Evolutionary conservation across 129 eudicot species (phyloP).

Genomic region (Chrysanthemum lavandulifolium): DNA sequence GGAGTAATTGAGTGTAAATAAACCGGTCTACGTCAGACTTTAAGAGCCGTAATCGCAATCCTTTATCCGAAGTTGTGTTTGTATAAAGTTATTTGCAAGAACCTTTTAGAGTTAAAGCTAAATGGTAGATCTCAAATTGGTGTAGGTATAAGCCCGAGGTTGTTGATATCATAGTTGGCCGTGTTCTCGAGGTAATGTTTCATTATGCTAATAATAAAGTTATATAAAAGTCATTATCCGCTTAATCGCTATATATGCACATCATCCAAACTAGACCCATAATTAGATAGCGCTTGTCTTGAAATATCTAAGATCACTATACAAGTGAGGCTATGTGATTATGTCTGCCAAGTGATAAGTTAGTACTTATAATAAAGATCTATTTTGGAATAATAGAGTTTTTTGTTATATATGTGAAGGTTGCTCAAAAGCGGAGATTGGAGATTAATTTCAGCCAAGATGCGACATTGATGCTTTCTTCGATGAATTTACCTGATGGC

Average conservation of each 20-base stretch:
- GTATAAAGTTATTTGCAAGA: neutral
- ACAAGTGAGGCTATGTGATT: neutral
- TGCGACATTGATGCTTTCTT: conserved; percentile 96
- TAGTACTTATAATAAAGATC: neutral
- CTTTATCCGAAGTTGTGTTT: neutral
- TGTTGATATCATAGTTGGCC: conserved; percentile 92
- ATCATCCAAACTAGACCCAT: neutral
- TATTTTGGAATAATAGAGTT: neutral
- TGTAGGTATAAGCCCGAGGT: conserved; percentile 91
- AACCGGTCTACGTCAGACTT: conserved; percentile 75
- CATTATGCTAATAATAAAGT: neutral
- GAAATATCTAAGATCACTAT: neutral
- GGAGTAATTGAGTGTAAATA: conserved; percentile 91
- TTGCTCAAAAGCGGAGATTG: conserved; percentile 90
- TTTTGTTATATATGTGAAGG: conserved; percentile 37
- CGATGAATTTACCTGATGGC: conserved; percentile 87
- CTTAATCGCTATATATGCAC: neutral
- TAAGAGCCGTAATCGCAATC: conserved; percentile 55
- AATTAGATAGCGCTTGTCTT: neutral
- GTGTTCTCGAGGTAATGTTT: conserved; percentile 70
- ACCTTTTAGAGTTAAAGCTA: conserved; percentile 8
- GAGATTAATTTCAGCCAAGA: conserved; percentile 92
- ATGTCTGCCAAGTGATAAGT: neutral
- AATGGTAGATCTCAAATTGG: conserved; percentile 19
- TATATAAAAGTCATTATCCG: neutral